Conservation (phyloP, 2,329 filamentous ascomycete genomes). For the Penicillium sp. region DNA sequence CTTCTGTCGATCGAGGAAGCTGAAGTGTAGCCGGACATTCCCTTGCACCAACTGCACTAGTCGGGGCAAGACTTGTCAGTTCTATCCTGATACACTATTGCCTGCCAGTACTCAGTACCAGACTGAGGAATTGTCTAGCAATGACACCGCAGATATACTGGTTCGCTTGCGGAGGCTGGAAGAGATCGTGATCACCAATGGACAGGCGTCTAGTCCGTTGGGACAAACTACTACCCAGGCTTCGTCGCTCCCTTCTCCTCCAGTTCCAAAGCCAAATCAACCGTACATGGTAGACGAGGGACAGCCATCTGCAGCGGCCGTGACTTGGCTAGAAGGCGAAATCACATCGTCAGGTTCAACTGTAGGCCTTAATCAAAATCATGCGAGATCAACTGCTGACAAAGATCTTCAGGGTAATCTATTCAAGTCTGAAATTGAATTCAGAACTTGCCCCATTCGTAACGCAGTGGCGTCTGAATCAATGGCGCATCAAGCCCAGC, state of each 20-base stretch:
- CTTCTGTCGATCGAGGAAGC: constrained; percentile 35
- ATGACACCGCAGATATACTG: constrained; percentile 8
- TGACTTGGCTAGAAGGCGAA: constrained; percentile 14
- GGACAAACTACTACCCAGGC: neutral
- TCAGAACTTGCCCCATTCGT: constrained; percentile 11
- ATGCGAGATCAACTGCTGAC: neutral
- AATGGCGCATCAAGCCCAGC: neutral
- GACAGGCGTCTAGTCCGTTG: neutral
- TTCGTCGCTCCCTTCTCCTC: neutral
- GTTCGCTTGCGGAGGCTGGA: constrained; percentile 13
- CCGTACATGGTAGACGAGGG: neutral
- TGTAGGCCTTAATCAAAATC: constrained; percentile 1
- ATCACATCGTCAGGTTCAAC: constrained; percentile 8
- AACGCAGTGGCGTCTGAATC: neutral
- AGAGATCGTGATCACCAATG: constrained; percentile 12
- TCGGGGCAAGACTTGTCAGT: constrained; percentile 23
- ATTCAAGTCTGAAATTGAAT: constrained; percentile 7
- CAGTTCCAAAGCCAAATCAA: neutral
- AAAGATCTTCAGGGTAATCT: neutral
- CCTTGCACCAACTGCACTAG: constrained; percentile 43
- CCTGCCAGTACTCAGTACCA: neutral
- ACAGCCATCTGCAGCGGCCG: constrained; percentile 1
- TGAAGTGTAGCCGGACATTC: constrained; percentile 45
- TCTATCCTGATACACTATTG: constrained; percentile 5
- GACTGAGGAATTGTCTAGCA: neutral